Evolutionary conservation across 1,284 basidiomycete genomes (phyloP).

Genomic region (Erythrobasidium hasegawianum): DNA sequence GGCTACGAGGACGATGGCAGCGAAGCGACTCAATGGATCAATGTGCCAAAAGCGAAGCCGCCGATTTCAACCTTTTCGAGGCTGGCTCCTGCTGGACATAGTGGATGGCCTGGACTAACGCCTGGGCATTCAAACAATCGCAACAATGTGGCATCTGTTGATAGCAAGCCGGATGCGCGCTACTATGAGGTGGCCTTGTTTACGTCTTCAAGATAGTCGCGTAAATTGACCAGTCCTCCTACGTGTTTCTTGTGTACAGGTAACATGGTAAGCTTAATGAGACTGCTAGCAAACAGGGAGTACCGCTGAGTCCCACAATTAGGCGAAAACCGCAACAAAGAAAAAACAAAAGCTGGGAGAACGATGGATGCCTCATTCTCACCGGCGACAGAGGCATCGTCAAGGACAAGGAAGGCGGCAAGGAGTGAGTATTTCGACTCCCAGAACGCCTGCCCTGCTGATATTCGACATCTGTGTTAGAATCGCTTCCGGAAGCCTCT

Average conservation of each 20-base stretch:
- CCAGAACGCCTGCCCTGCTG: neutral
- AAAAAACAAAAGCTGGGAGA: slow-evolving; percentile 88
- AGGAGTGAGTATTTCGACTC: neutral
- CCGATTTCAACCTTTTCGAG: slow-evolving; percentile 6
- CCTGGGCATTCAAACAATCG: neutral
- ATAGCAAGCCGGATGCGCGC: neutral
- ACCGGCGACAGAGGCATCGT: slow-evolving; percentile 26
- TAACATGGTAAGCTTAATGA: neutral
- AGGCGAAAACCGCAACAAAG: slow-evolving; percentile 64
- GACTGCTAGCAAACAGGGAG: neutral
- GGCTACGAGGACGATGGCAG: slow-evolving; percentile 33
- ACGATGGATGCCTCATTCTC: slow-evolving; percentile 47
- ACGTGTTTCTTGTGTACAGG: neutral
- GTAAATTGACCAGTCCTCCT: neutral
- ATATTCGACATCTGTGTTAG: neutral
- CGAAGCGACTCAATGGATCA: slow-evolving; percentile 9
- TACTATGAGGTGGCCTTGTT: slow-evolving; percentile 2
- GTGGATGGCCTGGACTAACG: neutral
- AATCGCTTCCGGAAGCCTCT: slow-evolving; percentile 26
- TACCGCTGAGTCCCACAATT: neutral
- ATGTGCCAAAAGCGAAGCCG: neutral
- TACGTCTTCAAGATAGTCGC: neutral
- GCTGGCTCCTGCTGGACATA: slow-evolving; percentile 2
- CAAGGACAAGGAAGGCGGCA: slow-evolving; percentile 16
- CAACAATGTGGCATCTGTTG: neutral